Evolutionary conservation across 768 basidiomycete species (phyloP), one percentile per base, ranked within the genome.

Genomic region (Tulasnella calospora): DNA sequence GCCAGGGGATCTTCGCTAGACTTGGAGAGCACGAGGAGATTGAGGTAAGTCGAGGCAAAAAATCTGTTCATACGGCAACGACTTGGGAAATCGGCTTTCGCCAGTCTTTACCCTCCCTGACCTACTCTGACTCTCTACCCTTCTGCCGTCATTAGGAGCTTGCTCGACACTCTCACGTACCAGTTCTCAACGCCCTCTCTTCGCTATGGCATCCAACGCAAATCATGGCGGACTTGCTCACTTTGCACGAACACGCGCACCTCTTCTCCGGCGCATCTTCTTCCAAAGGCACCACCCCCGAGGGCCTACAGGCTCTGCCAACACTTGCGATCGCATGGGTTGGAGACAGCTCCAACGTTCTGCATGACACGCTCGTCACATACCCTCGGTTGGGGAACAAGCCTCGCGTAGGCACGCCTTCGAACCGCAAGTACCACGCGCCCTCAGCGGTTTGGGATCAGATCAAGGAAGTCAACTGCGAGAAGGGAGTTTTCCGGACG

Each of bases 191-290:
- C 83, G 98, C 98, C 7, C 91, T 99, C 27, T 98, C 95, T 2
- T 93, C 92, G 23, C 89, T 96, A 67, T 99, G 95, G 92, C 98
- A 99, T 83, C 98, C 98, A 3, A 96, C 95, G 0, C 98, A 99
- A 83, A 90, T 92, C 79, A 91, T 99, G 38, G 98, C 98, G 1
- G 96, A 98, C 86, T 83, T 99, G 5, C 87, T 98, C 79, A 97
- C 96, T 0, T 88, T 99, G 23, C 90, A 94, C 81, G 96, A 98
- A 83, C 87, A 90, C 78, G 88, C 88, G 0, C 85, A 89, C 80
- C 84, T 89, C 10, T 92, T 93, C 81, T 35, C 61, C 23, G 61
- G 61, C 27, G 84, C 83, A 12, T 77, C 67, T 12, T 23, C 51
- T 2, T 40, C 61, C 36, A 36, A 38, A 15, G 47, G 73, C 17